These are phyloP conservation scores for Aphanoascus verrucosus DNA, from an alignment of 2,329 filamentous ascomycete species.

Conservation along the genomic window DNA sequence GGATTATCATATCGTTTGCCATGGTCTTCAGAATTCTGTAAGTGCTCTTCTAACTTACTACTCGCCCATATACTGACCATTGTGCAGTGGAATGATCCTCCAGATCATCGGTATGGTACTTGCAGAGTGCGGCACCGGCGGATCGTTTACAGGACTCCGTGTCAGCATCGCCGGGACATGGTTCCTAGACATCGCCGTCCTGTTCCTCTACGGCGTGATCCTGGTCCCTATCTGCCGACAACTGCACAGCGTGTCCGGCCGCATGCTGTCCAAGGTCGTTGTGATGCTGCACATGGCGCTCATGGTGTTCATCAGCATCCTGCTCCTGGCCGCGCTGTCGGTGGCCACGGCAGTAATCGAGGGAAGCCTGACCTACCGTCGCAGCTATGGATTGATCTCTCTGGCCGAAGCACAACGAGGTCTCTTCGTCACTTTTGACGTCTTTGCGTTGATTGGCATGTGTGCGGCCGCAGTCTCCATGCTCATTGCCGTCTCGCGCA, in stretches of 20 bases:
- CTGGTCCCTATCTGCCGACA: conserved; percentile 12
- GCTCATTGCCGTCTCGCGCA: background rate
- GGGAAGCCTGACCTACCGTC: background rate
- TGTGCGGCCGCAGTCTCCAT: background rate
- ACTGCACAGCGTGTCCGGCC: conserved; percentile 6
- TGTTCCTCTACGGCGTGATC: conserved; percentile 11
- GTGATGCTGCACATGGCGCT: conserved; percentile 2
- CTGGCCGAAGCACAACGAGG: background rate
- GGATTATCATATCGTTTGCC: conserved; percentile 1
- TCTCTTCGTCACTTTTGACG: background rate
- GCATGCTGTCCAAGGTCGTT: conserved; percentile 1
- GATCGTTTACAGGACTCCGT: background rate
- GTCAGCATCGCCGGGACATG: background rate
- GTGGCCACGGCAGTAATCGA: background rate
- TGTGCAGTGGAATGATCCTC: conserved; percentile 1
- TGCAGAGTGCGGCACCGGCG: background rate
- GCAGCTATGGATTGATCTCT: background rate
- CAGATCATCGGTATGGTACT: conserved; percentile 3
- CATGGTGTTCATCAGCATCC: conserved; percentile 8
- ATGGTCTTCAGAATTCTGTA: conserved; percentile 1
- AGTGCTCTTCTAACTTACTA: background rate
- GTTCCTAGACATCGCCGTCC: background rate
- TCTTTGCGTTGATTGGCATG: conserved; percentile 6
- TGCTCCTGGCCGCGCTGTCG: conserved; percentile 5
- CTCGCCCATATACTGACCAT: background rate